Percentiles rank a stretch among this genome's conserved stretches.
phyloP scores from a whole-genome alignment of 2,329 filamentous ascomycete species.

The Dichotomopilus funicola region DNA sequence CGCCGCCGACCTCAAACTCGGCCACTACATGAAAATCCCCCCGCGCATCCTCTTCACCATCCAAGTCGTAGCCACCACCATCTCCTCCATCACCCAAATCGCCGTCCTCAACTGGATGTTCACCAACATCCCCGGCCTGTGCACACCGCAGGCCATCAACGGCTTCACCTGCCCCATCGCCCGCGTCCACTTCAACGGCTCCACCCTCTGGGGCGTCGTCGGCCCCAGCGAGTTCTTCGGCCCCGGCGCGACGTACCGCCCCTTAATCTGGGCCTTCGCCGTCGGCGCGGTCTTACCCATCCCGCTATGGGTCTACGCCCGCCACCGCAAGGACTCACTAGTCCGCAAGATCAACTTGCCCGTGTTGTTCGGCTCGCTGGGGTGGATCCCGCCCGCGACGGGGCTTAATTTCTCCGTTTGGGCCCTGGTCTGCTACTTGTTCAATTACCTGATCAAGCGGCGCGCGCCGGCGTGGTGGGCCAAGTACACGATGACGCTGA shows the following conservation, averaged over 20 bases:
- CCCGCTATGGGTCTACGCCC: constrained; percentile 64
- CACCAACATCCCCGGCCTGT: constrained; percentile 65
- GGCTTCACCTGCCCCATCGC: constrained; percentile 85
- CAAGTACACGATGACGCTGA: constrained; percentile 86
- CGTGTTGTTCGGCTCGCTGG: constrained; percentile 73
- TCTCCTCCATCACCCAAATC: constrained; percentile 77
- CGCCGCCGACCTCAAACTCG: constrained; percentile 77
- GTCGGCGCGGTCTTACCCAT: constrained; percentile 70
- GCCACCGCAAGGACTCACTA: constrained; percentile 52
- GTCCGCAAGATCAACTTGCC: constrained; percentile 74
- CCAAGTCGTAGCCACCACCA: constrained; percentile 67
- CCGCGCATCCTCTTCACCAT: constrained; percentile 73
- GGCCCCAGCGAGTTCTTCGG: constrained; percentile 80
- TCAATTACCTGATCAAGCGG: constrained; percentile 70
- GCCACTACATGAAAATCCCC: constrained; percentile 83
- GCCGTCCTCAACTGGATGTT: constrained; percentile 90
- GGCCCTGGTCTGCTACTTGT: constrained; percentile 77
- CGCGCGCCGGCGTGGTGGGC: constrained; percentile 73
- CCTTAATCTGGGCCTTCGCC: constrained; percentile 75
- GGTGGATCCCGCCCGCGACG: constrained; percentile 81
- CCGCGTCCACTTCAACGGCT: constrained; percentile 83
- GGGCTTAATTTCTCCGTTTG: constrained; percentile 85
- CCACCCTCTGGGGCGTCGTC: constrained; percentile 83
- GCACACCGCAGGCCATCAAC: constrained; percentile 72
- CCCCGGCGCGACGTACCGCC: constrained; percentile 63